phyloP scores from a whole-genome alignment of 208 protist genomes.

The Trypanosoma platydactyli region DNA sequence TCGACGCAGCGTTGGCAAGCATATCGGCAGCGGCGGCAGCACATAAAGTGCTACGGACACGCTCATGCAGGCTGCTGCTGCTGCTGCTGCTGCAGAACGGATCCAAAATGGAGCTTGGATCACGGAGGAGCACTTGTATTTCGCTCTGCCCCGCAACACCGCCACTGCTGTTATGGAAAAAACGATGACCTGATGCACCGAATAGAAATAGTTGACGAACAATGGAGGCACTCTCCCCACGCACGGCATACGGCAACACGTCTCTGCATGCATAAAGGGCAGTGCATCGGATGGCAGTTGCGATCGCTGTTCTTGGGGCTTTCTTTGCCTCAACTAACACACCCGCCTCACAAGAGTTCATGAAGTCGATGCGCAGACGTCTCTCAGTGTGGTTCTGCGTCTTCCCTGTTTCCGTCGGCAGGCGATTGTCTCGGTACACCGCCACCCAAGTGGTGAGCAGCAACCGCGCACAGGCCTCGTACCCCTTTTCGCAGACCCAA shows the following conservation, averaged over 20 bases:
- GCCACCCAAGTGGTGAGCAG: constrained; percentile 10
- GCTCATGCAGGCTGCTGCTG: constrained; percentile 15
- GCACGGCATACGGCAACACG: constrained; percentile 1
- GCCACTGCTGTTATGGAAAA: no score
- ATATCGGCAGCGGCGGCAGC: constrained; percentile 29
- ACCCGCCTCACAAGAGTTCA: background rate
- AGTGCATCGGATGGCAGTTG: constrained; percentile 19
- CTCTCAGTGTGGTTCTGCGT: background rate
- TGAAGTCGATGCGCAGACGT: constrained; percentile 16
- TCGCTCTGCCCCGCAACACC: background rate
- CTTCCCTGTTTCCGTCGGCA: background rate
- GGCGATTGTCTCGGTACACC: background rate
- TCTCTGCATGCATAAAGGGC: background rate
- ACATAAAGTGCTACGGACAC: constrained; percentile 26
- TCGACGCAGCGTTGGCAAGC: constrained; percentile 37
- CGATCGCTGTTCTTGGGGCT: background rate
- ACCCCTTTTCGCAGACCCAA: constrained; percentile 18
- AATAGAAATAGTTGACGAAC: constrained; percentile 24
- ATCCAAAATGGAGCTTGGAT: constrained; percentile 11
- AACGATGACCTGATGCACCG: constrained; percentile 19
- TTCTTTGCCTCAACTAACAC: background rate
- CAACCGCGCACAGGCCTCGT: constrained; percentile 6
- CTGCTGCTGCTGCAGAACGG: background rate
- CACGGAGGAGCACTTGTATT: background rate
- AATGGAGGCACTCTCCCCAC: constrained; percentile 5